Evolutionary conservation across 2,329 filamentous ascomycete species (phyloP), one percentile per base, ranked within the genome.

Genomic region (Diaporthe eres): DNA sequence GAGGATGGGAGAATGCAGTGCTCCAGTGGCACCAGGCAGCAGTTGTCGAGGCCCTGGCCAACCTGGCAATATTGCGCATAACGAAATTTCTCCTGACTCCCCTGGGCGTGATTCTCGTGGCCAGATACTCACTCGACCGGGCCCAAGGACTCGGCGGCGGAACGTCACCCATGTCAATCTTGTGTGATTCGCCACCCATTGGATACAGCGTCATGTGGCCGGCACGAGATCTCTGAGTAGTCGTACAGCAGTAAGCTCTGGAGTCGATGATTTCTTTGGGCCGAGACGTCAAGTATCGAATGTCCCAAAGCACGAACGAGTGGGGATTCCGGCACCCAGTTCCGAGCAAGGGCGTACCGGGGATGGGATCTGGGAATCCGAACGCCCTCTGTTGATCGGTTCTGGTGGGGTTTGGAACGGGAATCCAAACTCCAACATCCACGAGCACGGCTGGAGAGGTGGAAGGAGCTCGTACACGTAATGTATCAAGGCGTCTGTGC

Each of bases 11-110:
- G 4, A 44, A 57, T 57, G 37, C 58, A 47, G 19, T 31, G 44
- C 39, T 73, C 71, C 71, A 65, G n/a, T 65, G 47, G 19, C 58
- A 65, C 61, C 34, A 73, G 49, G 47, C 71, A 53, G 71, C 44
- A 63, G 8, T 65, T 49, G 34, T 42, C 47, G 31, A 70, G 49
- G 22, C 13, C 49, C 47, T 55, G 34, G n/a, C 13, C n/a, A 28
- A 39, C 47, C 65, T 28, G 49, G 65, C 47, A 10, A 12, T 42
- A 13, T n/a, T 55, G 34, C 49, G 49, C 65, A 55, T 31, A 39
- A 55, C 49, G 49, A 39, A 12, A 22, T 28, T n/a, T 13, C 19
- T 25, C n/a, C 65, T 53, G 6, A 34, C 34, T 34, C 34, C 34
- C 7, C 6, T 34, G 13, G 47, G 12, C 22, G 47, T 25, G 65